phyloP scores from a whole-genome alignment of 169 alveolate species.

The Perkinsus marinus region DNA sequence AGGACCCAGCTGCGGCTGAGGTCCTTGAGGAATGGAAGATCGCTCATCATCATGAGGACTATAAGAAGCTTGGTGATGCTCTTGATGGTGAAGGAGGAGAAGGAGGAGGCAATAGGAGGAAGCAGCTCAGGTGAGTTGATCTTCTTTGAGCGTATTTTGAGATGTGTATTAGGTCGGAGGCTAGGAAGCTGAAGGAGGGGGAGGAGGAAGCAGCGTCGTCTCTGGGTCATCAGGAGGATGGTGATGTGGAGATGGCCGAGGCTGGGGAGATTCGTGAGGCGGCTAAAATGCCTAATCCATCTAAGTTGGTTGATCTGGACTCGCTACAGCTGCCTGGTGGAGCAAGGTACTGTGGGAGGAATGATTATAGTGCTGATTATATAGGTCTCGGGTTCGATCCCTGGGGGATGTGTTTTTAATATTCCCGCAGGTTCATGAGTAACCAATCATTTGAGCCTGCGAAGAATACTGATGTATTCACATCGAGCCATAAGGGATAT shows the following conservation, averaged over 20 bases:
- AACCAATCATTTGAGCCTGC: not conserved
- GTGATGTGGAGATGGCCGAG: not conserved
- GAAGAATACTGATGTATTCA: not conserved
- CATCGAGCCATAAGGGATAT: not conserved
- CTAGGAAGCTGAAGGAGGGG: not conserved
- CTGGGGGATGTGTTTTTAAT: not conserved
- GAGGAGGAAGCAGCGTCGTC: not conserved
- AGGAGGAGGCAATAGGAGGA: constrained; percentile 10
- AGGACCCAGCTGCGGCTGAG: constrained; percentile 14
- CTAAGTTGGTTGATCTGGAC: not conserved
- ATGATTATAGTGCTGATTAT: no score
- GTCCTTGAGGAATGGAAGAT: not conserved
- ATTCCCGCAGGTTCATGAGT: not conserved
- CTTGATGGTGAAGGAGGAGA: constrained; percentile 1
- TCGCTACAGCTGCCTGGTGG: not conserved
- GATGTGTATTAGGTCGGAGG: not conserved
- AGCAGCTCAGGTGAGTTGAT: not conserved
- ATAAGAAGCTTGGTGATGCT: not conserved
- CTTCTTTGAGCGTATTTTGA: not conserved
- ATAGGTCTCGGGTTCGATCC: not conserved
- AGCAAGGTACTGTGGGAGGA: not conserved
- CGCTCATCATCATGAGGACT: not conserved
- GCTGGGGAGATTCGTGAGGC: not conserved
- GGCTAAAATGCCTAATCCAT: not conserved
- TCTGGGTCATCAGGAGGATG: not conserved